Conservation (phyloP, 73 alveolate species). For the Paramecium sexaurelia region DNA sequence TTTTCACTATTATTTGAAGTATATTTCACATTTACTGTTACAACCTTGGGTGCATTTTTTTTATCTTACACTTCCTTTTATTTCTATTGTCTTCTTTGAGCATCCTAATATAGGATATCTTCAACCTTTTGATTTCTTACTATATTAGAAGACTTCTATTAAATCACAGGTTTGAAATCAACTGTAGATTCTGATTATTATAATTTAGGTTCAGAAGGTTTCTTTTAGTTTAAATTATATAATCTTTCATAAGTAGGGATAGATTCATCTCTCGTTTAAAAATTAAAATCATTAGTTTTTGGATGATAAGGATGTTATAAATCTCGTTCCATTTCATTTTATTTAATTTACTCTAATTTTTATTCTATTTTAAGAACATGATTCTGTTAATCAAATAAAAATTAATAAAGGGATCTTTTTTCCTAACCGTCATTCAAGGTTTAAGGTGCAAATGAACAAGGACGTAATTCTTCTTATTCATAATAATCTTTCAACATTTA, state of each 20-base stretch:
- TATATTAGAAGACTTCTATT: slow-evolving; percentile 60
- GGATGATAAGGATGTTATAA: slow-evolving; percentile 45
- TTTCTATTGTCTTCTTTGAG: slow-evolving; percentile 43
- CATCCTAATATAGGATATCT: slow-evolving; percentile 65
- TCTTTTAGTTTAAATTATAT: slow-evolving; percentile 26
- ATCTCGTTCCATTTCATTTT: slow-evolving; percentile 19
- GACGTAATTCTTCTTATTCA: slow-evolving; percentile 35
- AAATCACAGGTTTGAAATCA: slow-evolving; percentile 36
- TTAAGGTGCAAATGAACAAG: slow-evolving; percentile 47
- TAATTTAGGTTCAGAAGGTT: background rate
- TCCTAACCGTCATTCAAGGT: slow-evolving; percentile 52
- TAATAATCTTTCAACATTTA: slow-evolving; percentile 26
- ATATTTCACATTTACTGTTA: slow-evolving; percentile 42
- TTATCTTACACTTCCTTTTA: slow-evolving; percentile 11
- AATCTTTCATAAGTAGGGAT: slow-evolving; percentile 65
- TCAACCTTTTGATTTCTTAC: slow-evolving; percentile 60
- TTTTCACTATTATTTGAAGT: slow-evolving; percentile 62
- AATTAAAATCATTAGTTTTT: slow-evolving; percentile 26
- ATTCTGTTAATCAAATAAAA: slow-evolving; percentile 45
- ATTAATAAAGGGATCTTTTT: slow-evolving; percentile 53
- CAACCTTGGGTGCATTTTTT: slow-evolving; percentile 32
- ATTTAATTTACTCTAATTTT: slow-evolving; percentile 47
- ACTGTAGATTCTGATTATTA: slow-evolving; percentile 21
- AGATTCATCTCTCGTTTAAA: slow-evolving; percentile 53
- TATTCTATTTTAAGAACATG: slow-evolving; percentile 51